Evolutionary conservation across 371 early-diverging fungal species (phyloP).

Genomic region (Circinella umbellata): DNA sequence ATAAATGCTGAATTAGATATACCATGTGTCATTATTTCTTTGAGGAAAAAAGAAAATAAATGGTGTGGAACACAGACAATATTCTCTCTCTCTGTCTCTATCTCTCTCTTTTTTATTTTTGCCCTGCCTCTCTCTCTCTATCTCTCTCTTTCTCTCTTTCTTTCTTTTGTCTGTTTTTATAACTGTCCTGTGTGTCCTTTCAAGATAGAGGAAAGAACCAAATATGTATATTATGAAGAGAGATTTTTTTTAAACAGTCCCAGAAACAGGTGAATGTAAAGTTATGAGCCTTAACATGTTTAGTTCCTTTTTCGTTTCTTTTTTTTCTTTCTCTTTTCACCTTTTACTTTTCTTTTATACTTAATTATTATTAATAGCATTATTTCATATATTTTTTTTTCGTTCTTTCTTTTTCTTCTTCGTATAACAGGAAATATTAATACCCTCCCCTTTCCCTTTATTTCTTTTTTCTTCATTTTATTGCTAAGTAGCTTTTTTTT

Average conservation of each 20-base stretch:
- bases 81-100: background rate
- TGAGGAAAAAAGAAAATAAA: slow-evolving; percentile 4
- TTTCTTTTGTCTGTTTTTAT: background rate
- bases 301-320: too few species aligned
- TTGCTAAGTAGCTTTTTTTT: background rate
- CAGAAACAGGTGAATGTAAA: too few species aligned
- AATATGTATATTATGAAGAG: too few species aligned
- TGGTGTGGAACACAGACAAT: background rate
- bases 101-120: background rate
- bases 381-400: too few species aligned
- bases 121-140: background rate
- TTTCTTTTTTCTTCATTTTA: slow-evolving; percentile 3
- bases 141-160: slow-evolving; percentile 10
- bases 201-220: too few species aligned
- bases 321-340: slow-evolving; percentile 3
- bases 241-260: too few species aligned
- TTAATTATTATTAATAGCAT: too few species aligned
- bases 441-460: background rate
- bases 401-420: slow-evolving; percentile 2
- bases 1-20: background rate
- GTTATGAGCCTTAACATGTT: too few species aligned
- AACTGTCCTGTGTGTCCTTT: too few species aligned
- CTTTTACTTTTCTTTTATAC: background rate
- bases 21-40: background rate
- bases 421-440: background rate